Base-by-base conservation (phyloP, 257 asterid species). In the Rehmannia glutinosa region DNA sequence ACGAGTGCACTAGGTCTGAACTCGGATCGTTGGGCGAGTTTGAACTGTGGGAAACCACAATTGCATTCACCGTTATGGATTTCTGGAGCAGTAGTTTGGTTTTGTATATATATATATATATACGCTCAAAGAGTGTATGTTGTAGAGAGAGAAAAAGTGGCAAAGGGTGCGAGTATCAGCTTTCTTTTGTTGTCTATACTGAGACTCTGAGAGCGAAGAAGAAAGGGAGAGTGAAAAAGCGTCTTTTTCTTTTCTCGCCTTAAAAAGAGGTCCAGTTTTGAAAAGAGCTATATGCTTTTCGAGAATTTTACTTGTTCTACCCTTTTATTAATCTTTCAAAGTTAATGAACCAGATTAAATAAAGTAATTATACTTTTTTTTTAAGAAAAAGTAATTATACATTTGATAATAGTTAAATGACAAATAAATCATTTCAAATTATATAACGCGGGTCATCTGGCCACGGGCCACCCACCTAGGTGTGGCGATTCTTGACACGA, bases 221-320 rank as follows among this genome's bases (percentile, higher is more conserved):
- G 84, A 78, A 79, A 75, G 64, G 5, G n/a, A 66, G 77, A 61
- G 73, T 53, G 64, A 72, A 70, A 78, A 77, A 68, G 55, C 51
- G 62, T 74, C 62, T 15, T 41, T 4, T 66, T 51, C 65, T 71
- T 69, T 76, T 57, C 32, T 50, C 65, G 13, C 63, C 51, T 71
- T 42, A 10, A 54, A 57, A 45, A 69, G 17, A 11, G 19, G 42
- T 49, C 27, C 52, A 1, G 13, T 46, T 75, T 75, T 61, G n/a
- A 16, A 43, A 64, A 69, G 47, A 46, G 53, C 15, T 15, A 13
- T 41, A 15, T 66, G 16, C 46, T 63, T 71, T 54, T 57, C 39
- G 0, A 16, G 0, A 4, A 20, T n/a, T 23, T 72, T 68, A 75
- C 70, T 8, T 47, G 12, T 55, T 6, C n/a, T 67, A n/a, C 69